Base-by-base conservation (phyloP, 768 basidiomycete genomes). In the Amanita jacksonii region DNA sequence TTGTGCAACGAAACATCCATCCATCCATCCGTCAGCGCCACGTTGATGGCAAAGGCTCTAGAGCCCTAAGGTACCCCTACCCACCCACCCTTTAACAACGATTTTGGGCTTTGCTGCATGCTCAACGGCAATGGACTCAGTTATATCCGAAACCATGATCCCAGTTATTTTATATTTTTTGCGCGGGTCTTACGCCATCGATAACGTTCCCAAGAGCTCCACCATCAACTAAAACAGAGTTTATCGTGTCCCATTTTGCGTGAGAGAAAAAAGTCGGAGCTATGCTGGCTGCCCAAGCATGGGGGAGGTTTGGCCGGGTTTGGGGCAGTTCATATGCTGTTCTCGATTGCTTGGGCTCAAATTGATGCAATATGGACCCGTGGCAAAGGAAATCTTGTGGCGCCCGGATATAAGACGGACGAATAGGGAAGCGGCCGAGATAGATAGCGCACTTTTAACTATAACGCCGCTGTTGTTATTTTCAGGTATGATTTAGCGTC, bases 331-430 rank as follows among this genome's bases (percentile, higher is more conserved):
- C n/a, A n/a, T n/a, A n/a, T n/a, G n/a, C n/a, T n/a, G n/a, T n/a
- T n/a, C n/a, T n/a, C n/a, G n/a, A n/a, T n/a, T n/a, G n/a, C n/a
- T n/a, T n/a, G n/a, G n/a, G n/a, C n/a, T n/a, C n/a, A n/a, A n/a
- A n/a, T n/a, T n/a, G n/a, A n/a, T n/a, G n/a, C n/a, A n/a, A n/a
- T n/a, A 43, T n/a, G 27, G 24, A n/a, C 24, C 30, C 28, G n/a
- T 13, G 22, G 43, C 43, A 36, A 18, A 23, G 34, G n/a, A 31
- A 36, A 2, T 20, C 42, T 23, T 36, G 24, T 36, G 33, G 34
- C 27, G n/a, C 16, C 25, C 44, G 44, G 44, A 45, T 9, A 23
- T 45, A 45, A 45, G 28, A 30, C 36, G 44, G 44, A 5, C 25
- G 3, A 20, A 30, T 27, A 13, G 36, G 44, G 44, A 35, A 45